Conservation (phyloP, 108 stramenopile species). For the Cyclotella atomus region DNA sequence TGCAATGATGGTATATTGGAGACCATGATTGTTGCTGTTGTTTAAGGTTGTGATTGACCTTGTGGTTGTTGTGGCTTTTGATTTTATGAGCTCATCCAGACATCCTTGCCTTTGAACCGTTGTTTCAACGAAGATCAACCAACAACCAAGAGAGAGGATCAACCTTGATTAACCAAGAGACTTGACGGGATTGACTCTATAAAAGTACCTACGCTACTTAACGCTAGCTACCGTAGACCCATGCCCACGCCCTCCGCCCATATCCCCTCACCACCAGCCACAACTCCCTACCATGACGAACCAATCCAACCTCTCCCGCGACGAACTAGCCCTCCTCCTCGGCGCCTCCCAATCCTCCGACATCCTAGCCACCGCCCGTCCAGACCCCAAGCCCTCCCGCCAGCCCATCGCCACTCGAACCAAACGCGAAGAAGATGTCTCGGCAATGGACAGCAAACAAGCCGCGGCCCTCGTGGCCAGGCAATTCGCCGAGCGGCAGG, state of each 20-base stretch:
- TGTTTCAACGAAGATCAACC: too few species aligned
- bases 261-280: neutral
- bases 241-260: too few species aligned
- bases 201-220: too few species aligned
- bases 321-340: constrained; percentile 78
- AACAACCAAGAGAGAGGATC: too few species aligned
- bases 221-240: too few species aligned
- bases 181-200: too few species aligned
- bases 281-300: neutral
- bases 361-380: constrained; percentile 20
- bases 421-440: constrained; percentile 42
- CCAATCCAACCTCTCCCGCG: constrained; percentile 37
- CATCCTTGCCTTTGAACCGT: too few species aligned
- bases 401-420: constrained; percentile 1
- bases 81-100: too few species aligned
- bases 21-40: neutral
- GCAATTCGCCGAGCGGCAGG: constrained; percentile 10
- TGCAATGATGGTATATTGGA: neutral
- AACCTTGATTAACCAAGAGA: too few species aligned
- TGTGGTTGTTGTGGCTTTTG: too few species aligned
- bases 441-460: constrained; percentile 70
- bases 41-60: too few species aligned
- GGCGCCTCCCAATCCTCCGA: constrained; percentile 66
- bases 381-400: neutral
- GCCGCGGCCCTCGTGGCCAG: constrained; percentile 65